Percentiles rank a stretch among this genome's conserved stretches.
Conservation (phyloP, 2,329 filamentous ascomycete genomes). For the Fusarium coicis region DNA sequence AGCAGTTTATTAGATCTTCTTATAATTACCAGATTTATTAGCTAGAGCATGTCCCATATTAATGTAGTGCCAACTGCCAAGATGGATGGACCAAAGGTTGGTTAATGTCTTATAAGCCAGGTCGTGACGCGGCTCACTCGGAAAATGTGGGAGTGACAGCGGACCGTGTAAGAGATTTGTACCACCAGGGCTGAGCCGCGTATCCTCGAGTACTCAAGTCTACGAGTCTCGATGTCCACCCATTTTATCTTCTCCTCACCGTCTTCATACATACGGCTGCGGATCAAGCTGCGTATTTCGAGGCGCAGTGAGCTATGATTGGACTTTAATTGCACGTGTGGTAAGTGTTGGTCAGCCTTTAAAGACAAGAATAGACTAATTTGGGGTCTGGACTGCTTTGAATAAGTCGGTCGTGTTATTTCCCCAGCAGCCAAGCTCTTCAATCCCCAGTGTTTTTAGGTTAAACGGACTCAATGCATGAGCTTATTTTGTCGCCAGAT, state of each 20-base stretch:
- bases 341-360: constrained; percentile 20
- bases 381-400: neutral
- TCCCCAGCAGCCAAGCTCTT: constrained; percentile 1
- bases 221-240: neutral
- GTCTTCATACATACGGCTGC: neutral
- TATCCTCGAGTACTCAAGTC: neutral
- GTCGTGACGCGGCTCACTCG: neutral
- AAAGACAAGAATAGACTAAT: neutral
- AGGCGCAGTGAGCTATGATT: constrained; percentile 32
- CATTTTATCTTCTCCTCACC: neutral
- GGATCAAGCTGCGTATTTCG: constrained; percentile 26
- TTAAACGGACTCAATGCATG: constrained; percentile 1
- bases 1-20: neutral
- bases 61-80: neutral
- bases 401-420: neutral
- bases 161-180: neutral
- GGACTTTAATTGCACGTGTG: constrained; percentile 19
- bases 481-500: constrained; percentile 21
- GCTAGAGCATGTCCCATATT: neutral
- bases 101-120: neutral
- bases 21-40: neutral
- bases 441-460: neutral
- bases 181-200: constrained; percentile 1
- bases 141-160: neutral
- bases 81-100: neutral